Base-by-base conservation (phyloP, 2,329 filamentous ascomycete genomes). In the Hymenoscyphus albidus region DNA sequence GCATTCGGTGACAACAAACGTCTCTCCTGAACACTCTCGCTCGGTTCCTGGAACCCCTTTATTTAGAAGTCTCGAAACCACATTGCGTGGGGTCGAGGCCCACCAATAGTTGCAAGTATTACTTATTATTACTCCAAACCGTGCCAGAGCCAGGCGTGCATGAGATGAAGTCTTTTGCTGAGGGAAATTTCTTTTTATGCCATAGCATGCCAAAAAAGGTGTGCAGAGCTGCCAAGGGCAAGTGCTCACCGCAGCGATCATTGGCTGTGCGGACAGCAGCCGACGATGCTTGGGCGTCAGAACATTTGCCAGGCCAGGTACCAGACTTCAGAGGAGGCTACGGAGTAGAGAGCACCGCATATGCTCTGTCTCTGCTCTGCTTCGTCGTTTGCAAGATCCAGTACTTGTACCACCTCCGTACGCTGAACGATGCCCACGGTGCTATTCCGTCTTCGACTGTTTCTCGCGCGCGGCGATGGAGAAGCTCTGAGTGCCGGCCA, bases 221-320 rank as follows among this genome's bases (percentile, higher is more conserved):
- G 18, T 27, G 7, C 48, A 27, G 18, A 27, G 48, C 6, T 35
- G 35, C 48, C 48, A 54, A 18, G 48, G 48, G 48, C n/a, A 54
- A 54, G 48, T 22, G 44, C 48, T 54, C 44, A 48, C 44, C 44
- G n/a, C 44, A 48, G n/a, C 44, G 44, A 51, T 51, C 12, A 51
- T 51, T 51, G 44, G 44, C 48, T 54, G 48, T 27, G 48, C 48
- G 48, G 48, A 54, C 48, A 54, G 22, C 48, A 54, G 22, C 9
- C 48, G 18, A 54, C n/a, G 18, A 54, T 27, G 48, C 48, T 54
- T 54, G 48, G 22, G 48, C 48, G 48, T 54, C 48, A 54, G 48
- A 54, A 54, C 22, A 54, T 54, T 54, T 54, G 18, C 48, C 48
- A 22, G 48, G 18, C 48, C 48, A 22, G 48, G 44, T 51, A 51